phyloP scores from a whole-genome alignment of 2,329 filamentous ascomycete species.

The Fusarium sacchari region DNA sequence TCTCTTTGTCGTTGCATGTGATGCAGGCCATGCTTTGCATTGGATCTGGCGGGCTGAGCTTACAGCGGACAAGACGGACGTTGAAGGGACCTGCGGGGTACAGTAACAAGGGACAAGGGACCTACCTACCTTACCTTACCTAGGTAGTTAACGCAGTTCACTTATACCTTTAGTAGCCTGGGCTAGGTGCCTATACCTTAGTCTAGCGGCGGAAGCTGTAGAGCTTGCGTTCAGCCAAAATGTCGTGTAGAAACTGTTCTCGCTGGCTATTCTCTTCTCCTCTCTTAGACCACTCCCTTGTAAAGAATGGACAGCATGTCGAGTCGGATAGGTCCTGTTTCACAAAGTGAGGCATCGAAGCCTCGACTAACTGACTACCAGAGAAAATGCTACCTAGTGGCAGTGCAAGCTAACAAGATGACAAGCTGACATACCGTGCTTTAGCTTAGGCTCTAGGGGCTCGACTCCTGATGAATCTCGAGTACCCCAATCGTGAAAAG shows the following conservation, averaged over 20 bases:
- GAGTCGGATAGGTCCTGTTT: neutral
- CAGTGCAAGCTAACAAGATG: constrained; percentile 4
- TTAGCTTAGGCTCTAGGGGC: neutral
- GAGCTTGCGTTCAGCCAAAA: neutral
- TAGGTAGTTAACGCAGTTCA: neutral
- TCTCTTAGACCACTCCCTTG: neutral
- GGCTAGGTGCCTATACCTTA: neutral
- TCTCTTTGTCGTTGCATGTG: constrained; percentile 19
- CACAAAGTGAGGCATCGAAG: neutral
- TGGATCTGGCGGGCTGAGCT: neutral
- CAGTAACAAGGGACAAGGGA: constrained; percentile 1
- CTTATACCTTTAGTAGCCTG: neutral
- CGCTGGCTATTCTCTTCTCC: neutral
- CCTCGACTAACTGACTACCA: neutral
- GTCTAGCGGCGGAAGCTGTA: neutral
- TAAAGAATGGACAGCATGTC: neutral
- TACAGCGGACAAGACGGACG: neutral
- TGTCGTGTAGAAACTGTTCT: neutral
- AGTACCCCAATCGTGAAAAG: neutral
- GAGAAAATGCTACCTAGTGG: neutral
- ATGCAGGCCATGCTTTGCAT: neutral
- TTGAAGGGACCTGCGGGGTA: constrained; percentile 31
- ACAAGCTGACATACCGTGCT: constrained; percentile 8
- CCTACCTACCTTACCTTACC: neutral
- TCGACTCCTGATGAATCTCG: neutral